Base-by-base conservation (phyloP, 768 basidiomycete species). In the Collybia sp. region DNA sequence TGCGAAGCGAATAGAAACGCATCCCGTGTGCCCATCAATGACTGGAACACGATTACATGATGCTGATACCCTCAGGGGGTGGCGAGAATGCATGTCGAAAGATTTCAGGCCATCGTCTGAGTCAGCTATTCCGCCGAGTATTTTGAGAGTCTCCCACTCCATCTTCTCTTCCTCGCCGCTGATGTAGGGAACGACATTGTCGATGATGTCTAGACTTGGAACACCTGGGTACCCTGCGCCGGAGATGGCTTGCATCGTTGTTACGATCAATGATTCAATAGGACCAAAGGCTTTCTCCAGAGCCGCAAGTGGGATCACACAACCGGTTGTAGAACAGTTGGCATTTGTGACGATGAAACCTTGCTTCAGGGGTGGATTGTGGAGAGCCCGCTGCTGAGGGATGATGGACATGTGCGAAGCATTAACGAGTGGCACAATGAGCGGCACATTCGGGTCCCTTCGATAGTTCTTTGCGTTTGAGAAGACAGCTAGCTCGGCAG, bases 321-420 rank as follows among this genome's bases (percentile, higher is more conserved):
- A 76, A 36, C 88, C 94, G 1, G 96, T 99, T 3, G 96, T 97
- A 17, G 91, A 87, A 70, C 96, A 98, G 70, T 98, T 99, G 54
- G 96, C 96, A 63, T 99, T 99, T 47, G 93, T 94, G 51, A 99
- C 85, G 63, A 99, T 94, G 73, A 92, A 98, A 2, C 96, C 96
- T 53, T 80, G 82, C 58, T 76, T 78, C 30, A 87, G 76, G 0
- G 80, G 80, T 15, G 82, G 87, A 2, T 72, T 66, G 53, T 88
- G 85, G 12, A 79, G 68, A 2, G 80, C 55, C 43, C 73, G 89
- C 65, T 99, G 96, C 57, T 93, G 87, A 0, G 78, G 73, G 57
- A 99, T 73, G 54, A 98, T 88, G 53, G 80, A 70, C 20, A 97
- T 69, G 63, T 99, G 96, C 3, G 71, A 72, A 1, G 90, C 74